Evolutionary conservation across 306 rosid species (phyloP).

Genomic region (Argentina anserina): DNA sequence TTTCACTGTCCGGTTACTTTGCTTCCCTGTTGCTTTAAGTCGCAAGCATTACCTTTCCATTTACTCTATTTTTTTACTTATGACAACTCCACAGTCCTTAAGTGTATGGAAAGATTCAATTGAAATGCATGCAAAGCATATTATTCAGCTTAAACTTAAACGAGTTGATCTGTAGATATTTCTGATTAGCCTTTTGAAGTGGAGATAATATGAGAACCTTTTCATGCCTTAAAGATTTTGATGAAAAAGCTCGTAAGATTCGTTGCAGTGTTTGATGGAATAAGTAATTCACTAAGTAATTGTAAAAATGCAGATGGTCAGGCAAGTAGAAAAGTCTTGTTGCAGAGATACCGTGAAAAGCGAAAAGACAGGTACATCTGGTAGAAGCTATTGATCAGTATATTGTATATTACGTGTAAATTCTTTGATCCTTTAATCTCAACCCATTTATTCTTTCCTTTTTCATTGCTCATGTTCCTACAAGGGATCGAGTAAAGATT

Average conservation of each 20-base stretch:
- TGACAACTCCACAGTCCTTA: not conserved
- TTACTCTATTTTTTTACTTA: not conserved
- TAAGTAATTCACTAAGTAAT: slow-evolving; percentile 9
- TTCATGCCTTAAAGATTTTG: not conserved
- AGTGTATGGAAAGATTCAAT: not conserved
- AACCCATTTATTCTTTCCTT: slow-evolving; percentile 29
- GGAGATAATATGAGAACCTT: not conserved
- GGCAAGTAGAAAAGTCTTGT: slow-evolving; percentile 66
- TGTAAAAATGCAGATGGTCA: slow-evolving; percentile 82
- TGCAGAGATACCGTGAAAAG: slow-evolving; percentile 91
- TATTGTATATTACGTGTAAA: slow-evolving; percentile 12
- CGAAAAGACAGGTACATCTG: slow-evolving; percentile 77
- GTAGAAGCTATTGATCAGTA: slow-evolving; percentile 7
- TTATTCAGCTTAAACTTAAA: not conserved
- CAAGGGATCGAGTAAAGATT: slow-evolving; percentile 75
- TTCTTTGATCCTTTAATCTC: slow-evolving; percentile 23
- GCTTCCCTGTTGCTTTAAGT: not conserved
- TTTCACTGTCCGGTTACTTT: not conserved
- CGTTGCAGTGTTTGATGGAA: not conserved
- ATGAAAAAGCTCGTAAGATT: not conserved
- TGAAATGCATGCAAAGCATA: not conserved
- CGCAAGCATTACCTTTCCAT: not conserved
- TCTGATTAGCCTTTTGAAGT: not conserved
- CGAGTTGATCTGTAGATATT: not conserved
- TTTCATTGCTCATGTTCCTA: slow-evolving; percentile 32